phyloP scores from a whole-genome alignment of 768 basidiomycete species.

The Symmetrospora coprosmae region DNA sequence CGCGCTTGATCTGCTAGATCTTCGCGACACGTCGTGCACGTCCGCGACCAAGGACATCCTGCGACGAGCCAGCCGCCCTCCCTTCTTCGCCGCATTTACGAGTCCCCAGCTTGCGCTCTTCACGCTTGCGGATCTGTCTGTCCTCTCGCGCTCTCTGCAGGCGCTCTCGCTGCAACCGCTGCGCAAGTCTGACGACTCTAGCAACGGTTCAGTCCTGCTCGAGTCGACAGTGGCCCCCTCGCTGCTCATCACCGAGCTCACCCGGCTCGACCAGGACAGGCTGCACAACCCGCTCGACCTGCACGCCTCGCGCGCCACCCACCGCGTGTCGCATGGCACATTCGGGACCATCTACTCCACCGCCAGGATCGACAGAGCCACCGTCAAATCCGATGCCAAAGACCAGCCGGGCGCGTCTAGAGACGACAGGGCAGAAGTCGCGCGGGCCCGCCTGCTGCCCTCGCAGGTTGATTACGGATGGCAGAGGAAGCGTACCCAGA shows the following conservation, averaged over 20 bases:
- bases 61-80: neutral
- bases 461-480: slow-evolving; percentile 4
- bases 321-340: neutral
- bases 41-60: neutral
- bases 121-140: neutral
- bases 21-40: slow-evolving; percentile 6
- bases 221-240: neutral
- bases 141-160: neutral
- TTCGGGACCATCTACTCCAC: slow-evolving; percentile 12
- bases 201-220: neutral
- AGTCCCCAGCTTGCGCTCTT: neutral
- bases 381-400: neutral
- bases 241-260: neutral
- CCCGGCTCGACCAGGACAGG: neutral
- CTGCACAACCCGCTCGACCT: neutral
- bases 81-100: slow-evolving; percentile 9
- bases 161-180: neutral
- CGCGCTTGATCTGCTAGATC: neutral
- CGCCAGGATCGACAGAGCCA: neutral
- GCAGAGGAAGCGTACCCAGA: neutral
- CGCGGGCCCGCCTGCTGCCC: neutral
- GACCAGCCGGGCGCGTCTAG: neutral
- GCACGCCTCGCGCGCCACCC: neutral
- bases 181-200: neutral
- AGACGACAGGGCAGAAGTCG: neutral